A percentile compares a stretch with the other conserved stretches of the same genome.
Conservation (phyloP, 495 filamentous ascomycete species). For the Xylaria telfairii region DNA sequence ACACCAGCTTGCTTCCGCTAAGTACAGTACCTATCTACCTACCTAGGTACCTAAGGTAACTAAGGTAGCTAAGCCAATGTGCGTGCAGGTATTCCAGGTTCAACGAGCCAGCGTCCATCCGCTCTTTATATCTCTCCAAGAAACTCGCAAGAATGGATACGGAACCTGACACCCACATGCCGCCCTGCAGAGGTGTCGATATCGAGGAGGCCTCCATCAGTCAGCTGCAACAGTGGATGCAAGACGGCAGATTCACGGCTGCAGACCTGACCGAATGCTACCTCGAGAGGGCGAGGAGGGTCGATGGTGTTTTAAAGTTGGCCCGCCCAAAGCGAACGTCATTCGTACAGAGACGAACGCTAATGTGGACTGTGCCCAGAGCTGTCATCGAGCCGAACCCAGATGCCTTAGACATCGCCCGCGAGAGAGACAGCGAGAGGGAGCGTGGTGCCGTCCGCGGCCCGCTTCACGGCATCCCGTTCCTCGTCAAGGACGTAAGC, state of each 20-base stretch:
- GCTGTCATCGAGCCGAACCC: conserved; percentile 68
- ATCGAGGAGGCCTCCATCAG: conserved; percentile 64
- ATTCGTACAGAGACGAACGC: conserved; percentile 22
- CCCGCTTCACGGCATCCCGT: conserved; percentile 74
- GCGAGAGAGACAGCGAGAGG: conserved; percentile 64
- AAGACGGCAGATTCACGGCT: conserved; percentile 46
- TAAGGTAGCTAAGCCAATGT: not conserved
- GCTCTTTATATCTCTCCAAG: not conserved
- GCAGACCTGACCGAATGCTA: conserved; percentile 56
- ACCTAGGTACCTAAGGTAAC: no score
- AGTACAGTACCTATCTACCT: no score
- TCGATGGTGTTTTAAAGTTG: conserved; percentile 65
- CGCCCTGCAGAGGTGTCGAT: conserved; percentile 62
- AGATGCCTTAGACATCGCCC: conserved; percentile 60
- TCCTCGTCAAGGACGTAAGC: conserved; percentile 67
- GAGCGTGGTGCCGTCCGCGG: conserved; percentile 58
- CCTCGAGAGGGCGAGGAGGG: conserved; percentile 61
- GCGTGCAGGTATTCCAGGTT: not conserved
- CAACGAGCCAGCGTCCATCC: not conserved
- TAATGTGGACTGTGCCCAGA: conserved; percentile 38
- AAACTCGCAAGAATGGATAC: conserved; percentile 8
- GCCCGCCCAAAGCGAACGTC: conserved; percentile 28
- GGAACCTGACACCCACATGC: conserved; percentile 58
- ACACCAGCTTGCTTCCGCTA: not conserved
- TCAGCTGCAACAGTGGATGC: conserved; percentile 50